These are phyloP conservation scores for Colletotrichum cuscutae DNA, from an alignment of 2,329 filamentous ascomycete species.

Conservation along the genomic window DNA sequence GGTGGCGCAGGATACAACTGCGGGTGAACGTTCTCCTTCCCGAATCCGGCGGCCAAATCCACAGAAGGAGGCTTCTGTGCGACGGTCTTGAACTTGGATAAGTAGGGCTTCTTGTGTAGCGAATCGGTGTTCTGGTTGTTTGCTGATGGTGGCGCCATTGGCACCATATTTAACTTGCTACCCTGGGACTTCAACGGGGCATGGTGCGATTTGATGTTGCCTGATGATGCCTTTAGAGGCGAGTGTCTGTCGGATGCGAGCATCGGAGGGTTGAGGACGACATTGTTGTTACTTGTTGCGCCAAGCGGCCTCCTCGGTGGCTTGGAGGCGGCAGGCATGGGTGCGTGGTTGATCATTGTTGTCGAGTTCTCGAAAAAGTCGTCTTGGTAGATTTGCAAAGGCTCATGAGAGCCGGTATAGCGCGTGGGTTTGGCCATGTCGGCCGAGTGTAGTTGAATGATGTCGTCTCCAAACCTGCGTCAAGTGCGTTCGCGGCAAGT, in stretches of 20 bases:
- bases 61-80: constrained; percentile 61
- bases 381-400: constrained; percentile 64
- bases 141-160: constrained; percentile 72
- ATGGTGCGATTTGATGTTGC: constrained; percentile 67
- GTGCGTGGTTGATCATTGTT: constrained; percentile 65
- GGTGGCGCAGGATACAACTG: constrained; percentile 60
- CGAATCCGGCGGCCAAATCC: constrained; percentile 52
- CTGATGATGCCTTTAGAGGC: constrained; percentile 72
- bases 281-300: constrained; percentile 70
- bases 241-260: constrained; percentile 68
- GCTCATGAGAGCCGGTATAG: constrained; percentile 56
- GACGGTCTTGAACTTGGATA: constrained; percentile 69
- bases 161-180: constrained; percentile 73
- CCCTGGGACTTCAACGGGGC: constrained; percentile 65
- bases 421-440: constrained; percentile 64
- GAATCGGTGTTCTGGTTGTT: constrained; percentile 71
- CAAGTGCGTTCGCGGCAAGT: constrained; percentile 17
- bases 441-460: constrained; percentile 45
- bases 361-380: constrained; percentile 56
- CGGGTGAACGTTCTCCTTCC: constrained; percentile 68
- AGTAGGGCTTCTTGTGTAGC: constrained; percentile 72
- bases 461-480: constrained; percentile 14
- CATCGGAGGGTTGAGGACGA: constrained; percentile 73
- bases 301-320: constrained; percentile 59
- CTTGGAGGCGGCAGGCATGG: constrained; percentile 63